Evolutionary conservation across 306 rosid genomes (phyloP), one percentile per base, ranked within the genome.

Genomic region (Lagenaria siceraria): DNA sequence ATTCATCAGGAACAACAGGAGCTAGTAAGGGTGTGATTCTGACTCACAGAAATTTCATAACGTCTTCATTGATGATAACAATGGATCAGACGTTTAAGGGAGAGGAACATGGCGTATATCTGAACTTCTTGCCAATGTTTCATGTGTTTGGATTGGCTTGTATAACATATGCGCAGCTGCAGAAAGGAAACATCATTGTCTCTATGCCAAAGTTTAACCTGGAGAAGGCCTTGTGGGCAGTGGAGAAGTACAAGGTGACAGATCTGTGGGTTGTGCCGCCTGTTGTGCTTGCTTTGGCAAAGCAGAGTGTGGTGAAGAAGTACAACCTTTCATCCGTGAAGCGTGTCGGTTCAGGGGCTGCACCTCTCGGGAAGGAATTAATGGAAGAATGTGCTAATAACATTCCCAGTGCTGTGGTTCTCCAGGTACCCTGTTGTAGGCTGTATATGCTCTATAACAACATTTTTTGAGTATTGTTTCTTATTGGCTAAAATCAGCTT

Each of bases 1-100:
- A 95, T 79, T 95, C 98, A 0, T 94, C 97, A 0, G 98, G 98
- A 0, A 94, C 98, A 4, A 94, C 96, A 1, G 97, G 98, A 0
- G 49, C 81, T 6, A 90, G 97, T 84, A 94, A 94, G 82, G 98
- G 98, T 10, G 98, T 90, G 49, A 58, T 92, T 54, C 78, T 94
- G 21, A 85, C 92, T 8, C 97, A 95, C 46, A 51, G 74, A 77
- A 95, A 95, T 74, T 87, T 92, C 87, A 87, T 95, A 0, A 78
- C 98, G 3, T 76, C 95, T 0, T 80, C 95, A 8, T 1, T 81
- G 14, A 92, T 89, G 98, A 21, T 82, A 0, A 51, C 86, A 0
- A 42, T 87, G 89, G 97, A 95, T 13, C 97, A 92, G 81, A 88
- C 81, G 1, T 17, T 82, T 43, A 66, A 78, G 0, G 86, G 88